Base-by-base conservation (phyloP, 805 yeast genomes). In the Brettanomyces sp. region DNA sequence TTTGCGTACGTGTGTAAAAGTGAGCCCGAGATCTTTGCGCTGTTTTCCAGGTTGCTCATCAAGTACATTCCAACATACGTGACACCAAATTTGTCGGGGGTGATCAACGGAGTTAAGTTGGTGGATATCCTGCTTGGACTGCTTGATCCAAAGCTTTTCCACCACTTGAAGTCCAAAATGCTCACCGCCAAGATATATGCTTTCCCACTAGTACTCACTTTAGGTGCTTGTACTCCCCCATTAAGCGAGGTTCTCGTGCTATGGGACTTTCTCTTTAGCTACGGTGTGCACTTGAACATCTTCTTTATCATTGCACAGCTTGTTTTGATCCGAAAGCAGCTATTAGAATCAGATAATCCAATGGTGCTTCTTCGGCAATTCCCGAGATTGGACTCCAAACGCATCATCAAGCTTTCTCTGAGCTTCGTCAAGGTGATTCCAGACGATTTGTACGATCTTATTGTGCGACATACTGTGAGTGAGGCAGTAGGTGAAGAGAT, bases 231-330 rank as follows among this genome's bases (percentile, higher is more conserved):
- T 55, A 87, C 95, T 5, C 95, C 95, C 8, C 90, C 96, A 0
- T 67, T 90, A 40, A 66, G 69, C 32, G 87, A 89, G 51, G 85
- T 85, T 1, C 64, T 89, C 36, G 76, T 79, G 47, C 69, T 89
- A 14, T 89, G 97, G 97, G 97, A 89, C 60, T 85, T 89, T 52
- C 65, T 88, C 54, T 84, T 89, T 63, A 95, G 96, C 3, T 89
- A 86, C 56, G 97, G 97, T 0, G 78, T 85, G 18, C 96, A 90
- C 57, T 74, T 88, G 80, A 89, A 90, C 63, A 75, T 90, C 28
- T 67, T 90, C 36, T 84, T 88, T 53, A 78, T 89, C 3, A 86
- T 88, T 7, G 91, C 96, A 2, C 95, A 86, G 59, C 65, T 89
- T 22, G 79, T 85, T 4, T 68, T 82, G 38, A 80, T 84, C 48